A percentile compares a stretch with the other conserved stretches of the same genome.
Conservation (phyloP, 331 rosid species). For the Malus hybrid region DNA sequence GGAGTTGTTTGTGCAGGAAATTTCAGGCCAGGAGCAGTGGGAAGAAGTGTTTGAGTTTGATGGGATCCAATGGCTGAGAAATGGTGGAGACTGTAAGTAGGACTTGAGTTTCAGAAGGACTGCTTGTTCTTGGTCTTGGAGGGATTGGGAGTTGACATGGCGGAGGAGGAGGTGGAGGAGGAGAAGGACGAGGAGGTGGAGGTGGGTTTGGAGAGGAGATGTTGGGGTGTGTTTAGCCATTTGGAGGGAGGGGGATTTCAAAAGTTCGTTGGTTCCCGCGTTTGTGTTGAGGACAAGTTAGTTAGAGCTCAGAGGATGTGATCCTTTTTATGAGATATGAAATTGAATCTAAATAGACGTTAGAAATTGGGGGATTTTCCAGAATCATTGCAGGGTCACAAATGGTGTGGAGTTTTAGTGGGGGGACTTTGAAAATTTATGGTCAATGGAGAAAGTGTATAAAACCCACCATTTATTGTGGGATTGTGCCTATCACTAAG, state of each 20-base stretch:
- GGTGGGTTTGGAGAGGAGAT: neutral
- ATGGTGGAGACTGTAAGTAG: slow-evolving; percentile 30
- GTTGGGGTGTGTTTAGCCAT: slow-evolving; percentile 24
- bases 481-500: neutral
- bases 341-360: no score
- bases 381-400: neutral
- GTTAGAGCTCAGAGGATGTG: neutral
- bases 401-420: neutral
- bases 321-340: neutral
- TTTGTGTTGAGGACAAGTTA: neutral
- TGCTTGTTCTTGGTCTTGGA: slow-evolving; percentile 41
- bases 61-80: slow-evolving; percentile 41
- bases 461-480: neutral
- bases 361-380: neutral
- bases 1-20: slow-evolving; percentile 40
- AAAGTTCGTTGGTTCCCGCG: neutral
- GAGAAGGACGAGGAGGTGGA: slow-evolving; percentile 15
- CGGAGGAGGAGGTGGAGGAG: slow-evolving; percentile 12
- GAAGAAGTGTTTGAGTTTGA: slow-evolving; percentile 27
- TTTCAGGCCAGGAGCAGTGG: slow-evolving; percentile 56
- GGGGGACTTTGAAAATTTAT: neutral
- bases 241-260: neutral
- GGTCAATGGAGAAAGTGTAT: neutral
- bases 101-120: slow-evolving; percentile 40
- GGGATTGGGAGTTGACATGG: slow-evolving; percentile 30